These are phyloP conservation scores for Crithidia mellificae DNA, from an alignment of 208 protist species.

Conservation along the genomic window DNA sequence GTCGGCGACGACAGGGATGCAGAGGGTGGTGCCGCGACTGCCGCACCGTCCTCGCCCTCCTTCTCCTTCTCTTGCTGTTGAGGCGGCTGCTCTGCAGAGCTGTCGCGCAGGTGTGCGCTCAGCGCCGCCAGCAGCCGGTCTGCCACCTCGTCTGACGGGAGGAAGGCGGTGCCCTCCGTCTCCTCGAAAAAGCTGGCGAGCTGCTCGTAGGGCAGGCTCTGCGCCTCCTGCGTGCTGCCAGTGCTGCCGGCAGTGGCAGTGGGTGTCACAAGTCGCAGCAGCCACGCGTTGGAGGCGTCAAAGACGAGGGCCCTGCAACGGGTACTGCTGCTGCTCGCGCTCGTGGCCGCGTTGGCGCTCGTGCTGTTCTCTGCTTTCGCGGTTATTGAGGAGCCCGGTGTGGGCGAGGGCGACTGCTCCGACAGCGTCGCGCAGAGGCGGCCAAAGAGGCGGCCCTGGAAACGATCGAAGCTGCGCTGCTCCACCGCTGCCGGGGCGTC, in stretches of 20 bases:
- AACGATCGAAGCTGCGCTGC: slow-evolving; percentile 33
- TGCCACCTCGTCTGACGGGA: slow-evolving; percentile 14
- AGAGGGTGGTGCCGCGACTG: background rate
- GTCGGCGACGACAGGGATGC: background rate
- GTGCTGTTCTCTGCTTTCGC: background rate
- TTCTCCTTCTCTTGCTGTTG: background rate
- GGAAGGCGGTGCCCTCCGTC: slow-evolving; percentile 11
- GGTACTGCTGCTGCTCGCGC: background rate
- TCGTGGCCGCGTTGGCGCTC: no score
- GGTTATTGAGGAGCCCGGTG: background rate
- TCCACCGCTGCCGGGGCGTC: slow-evolving; percentile 12
- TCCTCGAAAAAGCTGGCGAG: slow-evolving; percentile 34
- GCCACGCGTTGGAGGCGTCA: slow-evolving; percentile 21
- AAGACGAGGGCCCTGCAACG: slow-evolving; percentile 12
- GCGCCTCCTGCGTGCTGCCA: background rate
- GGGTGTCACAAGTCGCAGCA: slow-evolving; percentile 1
- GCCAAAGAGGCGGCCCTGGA: slow-evolving; percentile 51
- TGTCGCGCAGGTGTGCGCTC: slow-evolving; percentile 12
- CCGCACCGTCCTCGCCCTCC: background rate
- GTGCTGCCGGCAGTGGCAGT: background rate
- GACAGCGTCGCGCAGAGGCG: slow-evolving; percentile 30
- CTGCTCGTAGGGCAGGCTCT: background rate
- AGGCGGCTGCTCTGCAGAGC: background rate
- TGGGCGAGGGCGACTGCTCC: background rate
- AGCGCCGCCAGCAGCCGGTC: slow-evolving; percentile 12